These are phyloP conservation scores for Durusdinium trenchii DNA, from an alignment of 73 alveolate genomes.

Conservation along the genomic window DNA sequence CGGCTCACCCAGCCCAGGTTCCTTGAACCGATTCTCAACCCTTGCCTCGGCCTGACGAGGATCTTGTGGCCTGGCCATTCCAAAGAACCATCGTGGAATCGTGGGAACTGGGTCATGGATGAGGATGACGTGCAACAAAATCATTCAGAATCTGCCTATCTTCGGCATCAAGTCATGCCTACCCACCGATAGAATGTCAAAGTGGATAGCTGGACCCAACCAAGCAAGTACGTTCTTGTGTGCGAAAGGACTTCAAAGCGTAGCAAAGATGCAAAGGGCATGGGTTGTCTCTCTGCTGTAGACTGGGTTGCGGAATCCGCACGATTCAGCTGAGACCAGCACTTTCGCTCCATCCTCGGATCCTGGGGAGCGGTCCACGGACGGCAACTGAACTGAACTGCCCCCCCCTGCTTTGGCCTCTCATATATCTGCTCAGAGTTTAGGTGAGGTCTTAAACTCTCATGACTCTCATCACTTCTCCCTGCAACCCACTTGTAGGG, in stretches of 20 bases:
- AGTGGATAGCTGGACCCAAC: neutral
- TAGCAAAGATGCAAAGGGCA: too few relatives aligned
- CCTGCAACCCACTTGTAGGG: too few relatives aligned
- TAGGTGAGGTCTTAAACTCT: too few relatives aligned
- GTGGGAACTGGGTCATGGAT: too few relatives aligned
- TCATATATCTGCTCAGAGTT: too few relatives aligned
- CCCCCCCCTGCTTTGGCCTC: too few relatives aligned
- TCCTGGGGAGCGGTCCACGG: neutral
- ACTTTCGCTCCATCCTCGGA: slow-evolving; percentile 36
- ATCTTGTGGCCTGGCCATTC: neutral
- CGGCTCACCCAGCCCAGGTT: neutral
- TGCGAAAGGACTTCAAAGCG: neutral
- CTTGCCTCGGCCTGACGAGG: neutral
- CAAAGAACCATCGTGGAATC: too few relatives aligned
- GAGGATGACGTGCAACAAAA: too few relatives aligned
- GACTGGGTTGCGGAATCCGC: neutral
- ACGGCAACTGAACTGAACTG: too few relatives aligned
- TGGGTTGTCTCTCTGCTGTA: neutral
- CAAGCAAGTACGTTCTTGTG: neutral
- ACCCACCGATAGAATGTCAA: too few relatives aligned
- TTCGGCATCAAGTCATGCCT: neutral
- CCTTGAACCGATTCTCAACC: neutral
- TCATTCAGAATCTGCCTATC: neutral
- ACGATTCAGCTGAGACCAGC: neutral
- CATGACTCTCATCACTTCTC: too few relatives aligned